A percentile compares a stretch with the other conserved stretches of the same genome.
Conservation (phyloP, 495 filamentous ascomycete species). For the Daldinia concentrica region DNA sequence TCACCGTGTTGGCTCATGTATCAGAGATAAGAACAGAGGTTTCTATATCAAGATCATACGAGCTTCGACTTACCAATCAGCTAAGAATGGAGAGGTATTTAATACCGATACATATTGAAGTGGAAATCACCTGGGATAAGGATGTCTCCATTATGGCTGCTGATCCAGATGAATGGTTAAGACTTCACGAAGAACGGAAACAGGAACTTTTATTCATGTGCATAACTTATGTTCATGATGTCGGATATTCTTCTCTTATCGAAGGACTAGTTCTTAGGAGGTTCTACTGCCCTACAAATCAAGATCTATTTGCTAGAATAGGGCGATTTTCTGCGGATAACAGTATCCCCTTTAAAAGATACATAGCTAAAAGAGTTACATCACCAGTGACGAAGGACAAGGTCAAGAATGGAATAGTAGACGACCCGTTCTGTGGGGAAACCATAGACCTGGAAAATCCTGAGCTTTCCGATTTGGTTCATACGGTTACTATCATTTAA, state of each 20-base stretch:
- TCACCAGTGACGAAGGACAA: not conserved
- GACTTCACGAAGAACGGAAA: not conserved
- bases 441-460: not conserved
- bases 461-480: not conserved
- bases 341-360: not conserved
- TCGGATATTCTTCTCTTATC: too few relatives aligned
- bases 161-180: not conserved
- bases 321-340: not conserved
- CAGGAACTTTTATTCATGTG: not conserved
- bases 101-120: not conserved
- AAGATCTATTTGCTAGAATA: not conserved
- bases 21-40: not conserved
- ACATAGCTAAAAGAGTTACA: not conserved
- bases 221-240: not conserved
- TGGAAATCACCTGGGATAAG: not conserved
- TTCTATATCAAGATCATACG: not conserved
- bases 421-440: not conserved
- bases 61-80: not conserved
- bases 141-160: not conserved
- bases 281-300: not conserved
- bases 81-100: not conserved
- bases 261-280: not conserved
- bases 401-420: not conserved
- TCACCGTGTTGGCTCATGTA: not conserved
- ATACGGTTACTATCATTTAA: slow-evolving; percentile 10